Base-by-base conservation (phyloP, 495 filamentous ascomycete species). In the Podospora tetraspora region DNA sequence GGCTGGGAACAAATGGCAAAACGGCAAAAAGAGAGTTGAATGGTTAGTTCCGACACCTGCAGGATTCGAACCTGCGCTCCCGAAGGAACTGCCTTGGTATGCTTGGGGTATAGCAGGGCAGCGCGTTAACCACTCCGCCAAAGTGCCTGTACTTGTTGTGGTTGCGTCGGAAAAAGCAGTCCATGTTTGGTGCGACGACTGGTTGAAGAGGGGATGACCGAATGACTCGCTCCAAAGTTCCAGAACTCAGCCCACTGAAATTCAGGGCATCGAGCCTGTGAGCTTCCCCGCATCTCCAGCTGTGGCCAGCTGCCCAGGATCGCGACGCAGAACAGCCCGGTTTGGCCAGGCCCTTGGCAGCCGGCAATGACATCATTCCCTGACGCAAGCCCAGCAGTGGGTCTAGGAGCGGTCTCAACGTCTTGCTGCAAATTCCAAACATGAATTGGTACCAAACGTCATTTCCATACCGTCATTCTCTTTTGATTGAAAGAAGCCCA, bases 361-460 rank as follows among this genome's bases (percentile, higher is more conserved):
- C n/a, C 43, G 43, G 43, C 43, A 52, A 60, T 60, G 59, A 60
- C 59, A 60, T 60, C 59, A 60, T 60, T 19, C 2, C 59, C 59
- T 60, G 59, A 60, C 59, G 24, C 24, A 27, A 60, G 59, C 59
- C 59, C 59, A 60, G 59, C 34, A 43, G 13, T 16, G 34, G 13
- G 9, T 30, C 34, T 16, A 13, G 32, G 11, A 5, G 13, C 34
- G 12, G 29, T 30, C 8, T 30, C 29, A 9, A 1, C 29, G 8
- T 30, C 8, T 30, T 30, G 21, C 21, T 59, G 21, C 57, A 0
- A 16, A 22, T 59, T 24, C 24, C 57, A 23, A 25, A 59, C 19
- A 29, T 24, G 13, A 43, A 27, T 13, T 27, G 22, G 59, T 16
- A 12, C 27, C 24, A 60, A 43, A 60, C 59, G 59, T 60, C 59